Evolutionary conservation across 352 stramenopile genomes (phyloP), one percentile per base, ranked within the genome.

Genomic region (Albugo candida): DNA sequence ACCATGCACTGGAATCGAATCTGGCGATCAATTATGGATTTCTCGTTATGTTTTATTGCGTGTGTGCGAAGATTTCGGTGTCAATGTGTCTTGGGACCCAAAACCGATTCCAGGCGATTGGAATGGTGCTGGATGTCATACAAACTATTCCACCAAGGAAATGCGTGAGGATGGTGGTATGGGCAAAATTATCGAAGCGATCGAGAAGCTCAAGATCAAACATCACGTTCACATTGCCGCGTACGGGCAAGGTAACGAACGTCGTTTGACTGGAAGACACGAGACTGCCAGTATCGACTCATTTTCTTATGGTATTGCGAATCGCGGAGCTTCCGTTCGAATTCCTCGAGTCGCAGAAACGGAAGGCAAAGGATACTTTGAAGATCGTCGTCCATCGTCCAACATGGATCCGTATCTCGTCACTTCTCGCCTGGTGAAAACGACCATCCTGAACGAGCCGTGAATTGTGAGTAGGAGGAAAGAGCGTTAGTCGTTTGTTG

Each of bases 351-450:
- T 77, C 44, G 92, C 86, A 11, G 73, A 95, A 58, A 68, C 67
- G 16, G 82, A 96, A 34, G 80, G 81, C 44, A 95, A 95, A 67
- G 79, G 79, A 56, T 91, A 92, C 75, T 88, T 91, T 59, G 93
- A 98, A 69, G 93, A 98, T 67, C 83, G 94, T 58, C 83, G 94
- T 52, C 94, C 94, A 35, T 81, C 89, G 39, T 98, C 93, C 60
- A 98, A 98, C 77, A 93, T 94, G 72, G 94, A 99, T 77, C 94
- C 94, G 48, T 99, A 99, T 71, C 67, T 97, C 44, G 94, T 98
- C 13, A 98, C 88, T 8, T 59, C 74, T 56, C 95, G 95, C 65
- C 97, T 99, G 58, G 88, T 98, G 74, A 81, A 95, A 65, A 98
- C 92, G 45, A 97, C 93, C 48, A 81, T 95, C 48, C 55, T 88